Evolutionary conservation across 768 basidiomycete genomes (phyloP), one percentile per base, ranked within the genome.

Genomic region (Trametes cubensis): DNA sequence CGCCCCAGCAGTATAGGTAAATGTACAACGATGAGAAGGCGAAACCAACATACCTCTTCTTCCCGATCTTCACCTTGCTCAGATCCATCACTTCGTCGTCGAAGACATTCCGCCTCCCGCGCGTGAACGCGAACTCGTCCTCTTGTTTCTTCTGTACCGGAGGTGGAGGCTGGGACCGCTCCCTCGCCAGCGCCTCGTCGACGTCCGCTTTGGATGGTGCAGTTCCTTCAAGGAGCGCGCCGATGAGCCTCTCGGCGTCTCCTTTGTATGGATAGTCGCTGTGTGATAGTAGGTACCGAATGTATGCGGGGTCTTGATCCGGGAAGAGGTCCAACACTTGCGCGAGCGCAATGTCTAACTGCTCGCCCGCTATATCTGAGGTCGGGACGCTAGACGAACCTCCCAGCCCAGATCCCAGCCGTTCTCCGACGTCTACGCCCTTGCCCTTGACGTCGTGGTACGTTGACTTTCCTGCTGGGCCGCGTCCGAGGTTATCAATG

Each of bases 291-390:
- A 92, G 75, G 20, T 78, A 80, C 39, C 81, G 81, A 52, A 94
- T 75, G 67, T 93, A 90, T 2, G 69, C 68, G 0, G 81, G 76
- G 0, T 81, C 72, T 26, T 83, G 76, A 45, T 90, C 82, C 0
- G 92, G 89, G 39, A 95, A 77, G 63, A 94, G 85, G 64, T 92
- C 92, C 14, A 90, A 79, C 13, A 94, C 85, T 66, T 92, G 88
- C 0, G 82, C 78, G 26, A 90, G 77, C 53, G 86, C 82, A 23
- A 81, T 55, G 56, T 89, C 86, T 20, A 88, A 70, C 63, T 80
- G 80, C 21, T 74, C 72, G 57, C 84, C 79, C 15, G 62, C 45
- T 0, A 51, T 47, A 1, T 50, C 63, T 7, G 46, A 23, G 38
- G 6, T 10, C 0, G 18, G 18, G 0, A 55, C n/a, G 18, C 38